These are phyloP conservation scores for Microstegium vimineum DNA, from an alignment of 176 grass and related monocot species.

Conservation along the genomic window DNA sequence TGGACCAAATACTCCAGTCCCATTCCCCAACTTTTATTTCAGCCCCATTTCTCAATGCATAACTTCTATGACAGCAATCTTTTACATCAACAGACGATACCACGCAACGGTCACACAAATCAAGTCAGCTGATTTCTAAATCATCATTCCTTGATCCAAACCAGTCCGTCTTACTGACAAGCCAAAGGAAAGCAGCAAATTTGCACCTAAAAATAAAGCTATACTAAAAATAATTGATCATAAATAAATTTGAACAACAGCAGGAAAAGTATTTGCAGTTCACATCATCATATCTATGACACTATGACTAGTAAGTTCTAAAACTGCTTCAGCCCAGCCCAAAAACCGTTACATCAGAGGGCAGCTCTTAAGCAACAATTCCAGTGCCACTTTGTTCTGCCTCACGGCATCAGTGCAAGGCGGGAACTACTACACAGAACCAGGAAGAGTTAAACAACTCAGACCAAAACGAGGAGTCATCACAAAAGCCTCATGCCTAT, in stretches of 20 bases:
- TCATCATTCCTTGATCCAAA: background rate
- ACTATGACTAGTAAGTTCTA: constrained; percentile 26
- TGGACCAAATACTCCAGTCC: no score
- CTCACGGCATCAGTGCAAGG: constrained; percentile 8
- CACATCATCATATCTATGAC: constrained; percentile 14
- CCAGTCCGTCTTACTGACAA: background rate
- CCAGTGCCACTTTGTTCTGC: background rate
- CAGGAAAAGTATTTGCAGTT: constrained; percentile 31
- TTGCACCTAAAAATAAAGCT: no score
- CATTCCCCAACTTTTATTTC: no score
- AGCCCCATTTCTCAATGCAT: no score
- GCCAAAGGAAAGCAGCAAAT: background rate
- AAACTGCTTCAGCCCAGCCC: background rate
- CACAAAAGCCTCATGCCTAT: constrained; percentile 32
- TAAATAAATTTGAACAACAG: constrained; percentile 18
- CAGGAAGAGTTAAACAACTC: constrained; percentile 19
- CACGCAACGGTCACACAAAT: no score
- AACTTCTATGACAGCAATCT: no score
- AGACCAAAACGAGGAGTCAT: constrained; percentile 9
- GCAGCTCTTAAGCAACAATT: background rate
- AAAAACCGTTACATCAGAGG: background rate
- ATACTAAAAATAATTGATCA: background rate
- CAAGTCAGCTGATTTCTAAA: no score
- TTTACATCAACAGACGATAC: no score
- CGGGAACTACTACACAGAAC: constrained; percentile 21